Evolutionary conservation across 129 eudicot genomes (phyloP).

Genomic region (Artemisia tridentata): DNA sequence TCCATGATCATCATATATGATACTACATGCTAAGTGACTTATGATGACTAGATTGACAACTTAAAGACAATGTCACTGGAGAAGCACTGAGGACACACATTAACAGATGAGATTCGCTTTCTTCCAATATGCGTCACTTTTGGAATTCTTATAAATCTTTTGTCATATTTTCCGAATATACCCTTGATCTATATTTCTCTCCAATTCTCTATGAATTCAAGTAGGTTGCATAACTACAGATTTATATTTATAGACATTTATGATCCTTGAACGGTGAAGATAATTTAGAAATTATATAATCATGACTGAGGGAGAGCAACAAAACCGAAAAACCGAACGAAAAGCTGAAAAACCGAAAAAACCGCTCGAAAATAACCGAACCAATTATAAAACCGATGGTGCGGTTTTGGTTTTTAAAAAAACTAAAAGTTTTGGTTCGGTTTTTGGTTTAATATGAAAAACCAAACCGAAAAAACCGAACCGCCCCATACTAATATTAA

Average conservation of each 20-base stretch:
- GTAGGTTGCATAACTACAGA: not conserved
- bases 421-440: too few relatives aligned
- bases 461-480: too few relatives aligned
- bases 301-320: too few relatives aligned
- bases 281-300: too few relatives aligned
- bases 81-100: conserved; percentile 17
- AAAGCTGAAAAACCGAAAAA: too few relatives aligned
- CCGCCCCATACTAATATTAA: too few relatives aligned
- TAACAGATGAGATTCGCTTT: conserved; percentile 16
- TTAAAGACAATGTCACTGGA: conserved; percentile 15
- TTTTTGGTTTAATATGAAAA: too few relatives aligned
- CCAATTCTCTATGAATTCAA: not conserved
- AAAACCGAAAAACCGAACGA: too few relatives aligned
- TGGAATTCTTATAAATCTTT: not conserved
- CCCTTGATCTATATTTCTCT: conserved; percentile 19
- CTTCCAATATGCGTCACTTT: conserved; percentile 11
- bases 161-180: conserved; percentile 11
- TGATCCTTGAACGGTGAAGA: not conserved
- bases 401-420: too few relatives aligned
- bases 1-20: conserved; percentile 5
- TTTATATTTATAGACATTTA: not conserved
- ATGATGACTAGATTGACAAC: conserved; percentile 47
- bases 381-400: too few relatives aligned
- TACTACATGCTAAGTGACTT: conserved; percentile 24
- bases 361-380: too few relatives aligned